Conservation (phyloP, 805 yeast species). For the Yamadazyma insecticola region DNA sequence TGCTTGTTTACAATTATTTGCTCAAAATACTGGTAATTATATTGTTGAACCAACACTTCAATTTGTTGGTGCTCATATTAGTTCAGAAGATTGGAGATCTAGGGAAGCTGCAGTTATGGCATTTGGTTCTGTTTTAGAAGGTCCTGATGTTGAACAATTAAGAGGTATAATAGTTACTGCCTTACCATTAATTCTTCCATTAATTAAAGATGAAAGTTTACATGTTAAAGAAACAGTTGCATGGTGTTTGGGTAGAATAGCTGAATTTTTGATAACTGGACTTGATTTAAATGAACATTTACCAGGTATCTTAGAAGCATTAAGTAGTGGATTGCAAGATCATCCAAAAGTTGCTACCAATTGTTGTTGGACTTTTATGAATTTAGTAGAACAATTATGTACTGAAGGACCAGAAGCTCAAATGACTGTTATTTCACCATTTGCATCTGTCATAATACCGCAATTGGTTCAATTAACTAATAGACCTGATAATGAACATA, state of each 20-base stretch:
- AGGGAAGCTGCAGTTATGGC: slow-evolving; percentile 99
- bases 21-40: slow-evolving; percentile 81
- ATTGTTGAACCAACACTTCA: slow-evolving; percentile 81
- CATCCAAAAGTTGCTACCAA: slow-evolving; percentile 94
- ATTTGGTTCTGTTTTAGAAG: slow-evolving; percentile 93
- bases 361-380: slow-evolving; percentile 96
- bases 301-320: slow-evolving; percentile 68
- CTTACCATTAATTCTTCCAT: slow-evolving; percentile 64
- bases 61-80: slow-evolving; percentile 76
- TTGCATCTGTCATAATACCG: slow-evolving; percentile 65
- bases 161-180: slow-evolving; percentile 74
- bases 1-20: slow-evolving; percentile 90
- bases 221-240: slow-evolving; percentile 97
- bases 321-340: slow-evolving; percentile 77
- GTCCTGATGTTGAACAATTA: slow-evolving; percentile 76
- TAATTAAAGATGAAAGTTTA: slow-evolving; percentile 69
- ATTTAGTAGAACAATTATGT: slow-evolving; percentile 78
- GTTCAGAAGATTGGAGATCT: slow-evolving; percentile 59
- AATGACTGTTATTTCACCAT: slow-evolving; percentile 68
- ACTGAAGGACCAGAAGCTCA: slow-evolving; percentile 44
- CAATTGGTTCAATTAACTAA: slow-evolving; percentile 65
- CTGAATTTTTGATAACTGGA: slow-evolving; percentile 78
- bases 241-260: slow-evolving; percentile 97
- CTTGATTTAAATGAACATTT: slow-evolving; percentile 62
- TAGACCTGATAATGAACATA: slow-evolving; percentile 75